Conservation (phyloP, 148 eudicot species). For the Hydrangea macrophylla region DNA sequence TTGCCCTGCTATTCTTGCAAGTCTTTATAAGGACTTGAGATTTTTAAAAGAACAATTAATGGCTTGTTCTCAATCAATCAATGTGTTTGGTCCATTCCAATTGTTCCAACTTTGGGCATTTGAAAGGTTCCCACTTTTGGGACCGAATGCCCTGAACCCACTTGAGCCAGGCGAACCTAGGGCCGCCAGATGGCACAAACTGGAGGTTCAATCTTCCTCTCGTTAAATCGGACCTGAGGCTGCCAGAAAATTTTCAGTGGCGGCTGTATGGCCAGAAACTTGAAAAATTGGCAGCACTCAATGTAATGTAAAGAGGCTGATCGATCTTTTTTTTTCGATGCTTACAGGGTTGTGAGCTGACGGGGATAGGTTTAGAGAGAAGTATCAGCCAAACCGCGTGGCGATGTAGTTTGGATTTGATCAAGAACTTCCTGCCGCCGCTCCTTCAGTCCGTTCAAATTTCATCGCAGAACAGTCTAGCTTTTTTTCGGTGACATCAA, state of each 20-base stretch:
- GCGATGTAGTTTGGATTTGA: conserved; percentile 48
- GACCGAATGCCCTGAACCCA: conserved; percentile 24
- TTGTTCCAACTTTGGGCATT: conserved; percentile 42
- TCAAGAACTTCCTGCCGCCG: conserved; percentile 33
- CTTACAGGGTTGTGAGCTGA: conserved; percentile 25
- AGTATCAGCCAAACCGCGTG: conserved; percentile 41
- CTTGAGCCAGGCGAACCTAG: conserved; percentile 34
- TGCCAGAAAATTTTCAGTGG: conserved; percentile 27
- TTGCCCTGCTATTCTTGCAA: conserved; percentile 35
- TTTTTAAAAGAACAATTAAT: conserved; percentile 18
- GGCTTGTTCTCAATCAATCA: conserved; percentile 11
- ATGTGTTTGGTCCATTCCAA: conserved; percentile 26
- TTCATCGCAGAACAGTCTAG: conserved; percentile 6
- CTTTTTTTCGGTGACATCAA: conserved; percentile 30
- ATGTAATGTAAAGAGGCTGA: conserved; percentile 24
- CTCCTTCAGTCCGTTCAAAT: conserved; percentile 9
- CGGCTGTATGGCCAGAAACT: conserved; percentile 35
- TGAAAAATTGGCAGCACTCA: conserved; percentile 27
- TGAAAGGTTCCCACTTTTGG: conserved; percentile 35
- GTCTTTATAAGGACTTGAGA: conserved; percentile 26
- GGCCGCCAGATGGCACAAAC: conserved; percentile 34
- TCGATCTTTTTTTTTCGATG: conserved; percentile 29
- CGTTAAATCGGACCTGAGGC: conserved; percentile 21
- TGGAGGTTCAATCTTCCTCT: conserved; percentile 12
- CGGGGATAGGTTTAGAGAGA: conserved; percentile 24